Evolutionary conservation across 2,329 filamentous ascomycete genomes (phyloP), one percentile per base, ranked within the genome.

Genomic region (Epichloe bromicola): DNA sequence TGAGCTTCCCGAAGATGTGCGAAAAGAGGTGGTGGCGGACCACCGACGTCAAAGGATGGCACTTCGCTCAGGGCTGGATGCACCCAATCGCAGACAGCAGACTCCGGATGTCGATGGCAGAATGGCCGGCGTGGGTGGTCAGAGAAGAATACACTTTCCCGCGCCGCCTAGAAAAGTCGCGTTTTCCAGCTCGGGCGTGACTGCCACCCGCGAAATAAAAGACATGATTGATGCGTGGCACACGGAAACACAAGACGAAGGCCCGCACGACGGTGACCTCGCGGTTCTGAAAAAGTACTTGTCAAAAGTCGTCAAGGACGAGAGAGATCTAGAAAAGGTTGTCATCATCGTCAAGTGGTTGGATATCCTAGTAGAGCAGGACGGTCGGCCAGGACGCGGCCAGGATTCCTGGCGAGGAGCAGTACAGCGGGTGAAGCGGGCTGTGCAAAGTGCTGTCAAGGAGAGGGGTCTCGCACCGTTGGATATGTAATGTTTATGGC

Each of bases 1-100:
- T 1, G 88, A 89, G 15, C 72, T 97, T 1, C 91, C 91, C 0
- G 82, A 86, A 56, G 87, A 95, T 45, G 78, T 95, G 45, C 80
- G 86, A 12, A 73, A 70, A 15, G 90, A 97, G 66, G 75, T 97
- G 6, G 66, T 95, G 2, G 82, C 80, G 19, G 86, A 95, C 59
- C 83, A 90, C 60, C 60, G 60, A 20, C 65, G 65, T 4, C 64
- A 75, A 11, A 79, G 74, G n/a, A 70, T 84, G 19, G 79, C 80
- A 11, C 76, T 80, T 38, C 73, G 69, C 17, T 70, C 75, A 1
- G 74, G 72, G 0, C 64, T 81, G n/a, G 70, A 73, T 33, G 65
- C 65, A 3, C 64, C 64, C 0, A 53, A 53, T 3, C 59, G 57
- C 14, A 62, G 62, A 39, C 56, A 58, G 5, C 54, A 58, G 14